Evolutionary conservation across 2,329 filamentous ascomycete species (phyloP).

Genomic region (Pyricularia pennisetigena): DNA sequence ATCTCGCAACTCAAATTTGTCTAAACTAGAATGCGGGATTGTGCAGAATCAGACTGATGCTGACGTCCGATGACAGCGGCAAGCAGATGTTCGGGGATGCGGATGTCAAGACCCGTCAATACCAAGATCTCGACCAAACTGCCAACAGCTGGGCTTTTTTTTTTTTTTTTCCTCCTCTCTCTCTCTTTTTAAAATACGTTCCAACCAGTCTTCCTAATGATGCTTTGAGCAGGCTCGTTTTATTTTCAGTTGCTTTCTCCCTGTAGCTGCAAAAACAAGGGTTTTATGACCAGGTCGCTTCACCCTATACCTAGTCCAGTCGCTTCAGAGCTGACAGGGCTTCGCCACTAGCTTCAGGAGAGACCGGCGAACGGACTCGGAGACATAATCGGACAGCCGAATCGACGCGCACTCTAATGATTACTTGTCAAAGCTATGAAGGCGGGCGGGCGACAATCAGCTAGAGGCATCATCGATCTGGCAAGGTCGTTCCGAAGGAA

Average conservation of each 20-base stretch:
- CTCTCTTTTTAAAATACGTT: not conserved
- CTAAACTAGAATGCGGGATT: not conserved
- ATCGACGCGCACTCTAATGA: too few species aligned
- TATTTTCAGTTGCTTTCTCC: not conserved
- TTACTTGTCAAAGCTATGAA: not conserved
- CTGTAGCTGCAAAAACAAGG: not conserved
- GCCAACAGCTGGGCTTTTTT: not conserved
- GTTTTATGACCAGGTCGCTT: not conserved
- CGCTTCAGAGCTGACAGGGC: not conserved
- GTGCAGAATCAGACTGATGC: not conserved
- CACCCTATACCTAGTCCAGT: not conserved
- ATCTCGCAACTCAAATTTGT: not conserved
- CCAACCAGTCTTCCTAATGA: not conserved
- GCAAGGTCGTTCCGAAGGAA: not conserved
- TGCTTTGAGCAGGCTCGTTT: not conserved
- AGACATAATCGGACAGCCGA: not conserved
- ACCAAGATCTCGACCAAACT: not conserved
- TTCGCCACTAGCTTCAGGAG: not conserved
- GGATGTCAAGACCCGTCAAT: not conserved
- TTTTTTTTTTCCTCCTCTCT: not conserved
- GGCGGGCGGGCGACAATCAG: not conserved
- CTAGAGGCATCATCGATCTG: not conserved
- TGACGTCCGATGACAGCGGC: not conserved
- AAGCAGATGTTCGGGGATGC: too few species aligned
- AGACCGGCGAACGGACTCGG: not conserved